A percentile compares a stretch with the other conserved stretches of the same genome.
Evolutionary conservation across 148 eudicot genomes (phyloP).

Genomic region (Camellia granthamiana): DNA sequence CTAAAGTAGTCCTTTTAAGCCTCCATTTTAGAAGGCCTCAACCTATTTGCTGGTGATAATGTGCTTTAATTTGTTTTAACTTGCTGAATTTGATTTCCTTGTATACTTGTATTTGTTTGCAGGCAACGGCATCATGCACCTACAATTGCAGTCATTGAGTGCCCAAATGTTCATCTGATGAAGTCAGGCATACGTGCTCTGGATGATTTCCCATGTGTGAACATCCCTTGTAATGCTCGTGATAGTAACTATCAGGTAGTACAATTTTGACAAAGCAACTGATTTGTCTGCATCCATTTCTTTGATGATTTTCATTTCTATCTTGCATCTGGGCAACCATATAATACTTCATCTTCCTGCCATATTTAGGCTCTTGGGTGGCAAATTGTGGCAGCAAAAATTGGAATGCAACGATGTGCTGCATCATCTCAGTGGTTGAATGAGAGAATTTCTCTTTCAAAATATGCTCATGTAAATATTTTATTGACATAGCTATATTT

Average conservation of each 20-base stretch:
- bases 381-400: slow-evolving; percentile 87
- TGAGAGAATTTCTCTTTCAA: slow-evolving; percentile 82
- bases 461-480: slow-evolving; percentile 85
- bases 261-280: slow-evolving; percentile 14
- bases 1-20: too few relatives aligned
- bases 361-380: slow-evolving; percentile 86
- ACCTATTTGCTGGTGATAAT: not conserved
- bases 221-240: slow-evolving; percentile 82
- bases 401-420: slow-evolving; percentile 89
- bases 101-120: slow-evolving; percentile 25
- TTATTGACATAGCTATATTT: not conserved
- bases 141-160: slow-evolving; percentile 80
- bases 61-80: not conserved
- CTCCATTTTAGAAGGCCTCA: not conserved
- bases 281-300: slow-evolving; percentile 9
- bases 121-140: slow-evolving; percentile 67
- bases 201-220: slow-evolving; percentile 83
- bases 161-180: slow-evolving; percentile 63
- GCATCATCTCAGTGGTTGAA: slow-evolving; percentile 89
- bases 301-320: slow-evolving; percentile 12
- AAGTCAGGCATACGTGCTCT: slow-evolving; percentile 70
- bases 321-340: not conserved
- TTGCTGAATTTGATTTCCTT: slow-evolving; percentile 6
- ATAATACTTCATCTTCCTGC: slow-evolving; percentile 18
- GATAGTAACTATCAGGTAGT: slow-evolving; percentile 90